Percentiles rank a stretch among this genome's conserved stretches.
Conservation (phyloP, 208 protist species). For the Acanthamoeba culbertsoni region DNA sequence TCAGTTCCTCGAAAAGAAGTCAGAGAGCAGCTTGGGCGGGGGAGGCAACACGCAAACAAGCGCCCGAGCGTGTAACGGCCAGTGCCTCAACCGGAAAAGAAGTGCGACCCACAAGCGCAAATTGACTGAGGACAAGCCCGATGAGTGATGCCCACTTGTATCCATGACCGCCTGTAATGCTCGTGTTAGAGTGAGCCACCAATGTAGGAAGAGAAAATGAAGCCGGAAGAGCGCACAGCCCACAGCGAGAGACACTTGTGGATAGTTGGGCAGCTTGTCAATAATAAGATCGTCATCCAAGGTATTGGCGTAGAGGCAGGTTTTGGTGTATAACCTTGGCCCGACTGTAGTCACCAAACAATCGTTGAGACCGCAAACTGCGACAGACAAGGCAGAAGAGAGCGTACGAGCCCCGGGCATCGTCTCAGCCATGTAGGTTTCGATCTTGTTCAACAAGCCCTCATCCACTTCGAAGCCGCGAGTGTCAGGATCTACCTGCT, state of each 20-base stretch:
- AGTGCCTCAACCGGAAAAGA: slow-evolving; percentile 10
- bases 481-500: not conserved
- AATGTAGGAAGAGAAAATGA: not conserved
- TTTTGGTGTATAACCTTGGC: slow-evolving; percentile 35
- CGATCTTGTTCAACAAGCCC: not conserved
- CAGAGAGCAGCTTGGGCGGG: not conserved
- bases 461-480: not conserved
- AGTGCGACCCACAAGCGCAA: not conserved
- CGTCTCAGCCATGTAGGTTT: slow-evolving; percentile 2
- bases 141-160: slow-evolving; percentile 60
- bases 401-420: not conserved
- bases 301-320: slow-evolving; percentile 45
- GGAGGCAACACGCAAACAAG: not conserved
- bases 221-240: not conserved
- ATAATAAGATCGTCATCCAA: not conserved
- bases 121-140: slow-evolving; percentile 4
- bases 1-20: too few species aligned
- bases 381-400: not conserved
- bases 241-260: slow-evolving; percentile 22
- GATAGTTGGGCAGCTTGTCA: slow-evolving; percentile 18
- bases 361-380: not conserved
- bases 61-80: not conserved
- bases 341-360: slow-evolving; percentile 3
- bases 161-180: slow-evolving; percentile 7
- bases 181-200: too few species aligned